Conservation (phyloP, 2,329 filamentous ascomycete species). For the Alternaria sp. region DNA sequence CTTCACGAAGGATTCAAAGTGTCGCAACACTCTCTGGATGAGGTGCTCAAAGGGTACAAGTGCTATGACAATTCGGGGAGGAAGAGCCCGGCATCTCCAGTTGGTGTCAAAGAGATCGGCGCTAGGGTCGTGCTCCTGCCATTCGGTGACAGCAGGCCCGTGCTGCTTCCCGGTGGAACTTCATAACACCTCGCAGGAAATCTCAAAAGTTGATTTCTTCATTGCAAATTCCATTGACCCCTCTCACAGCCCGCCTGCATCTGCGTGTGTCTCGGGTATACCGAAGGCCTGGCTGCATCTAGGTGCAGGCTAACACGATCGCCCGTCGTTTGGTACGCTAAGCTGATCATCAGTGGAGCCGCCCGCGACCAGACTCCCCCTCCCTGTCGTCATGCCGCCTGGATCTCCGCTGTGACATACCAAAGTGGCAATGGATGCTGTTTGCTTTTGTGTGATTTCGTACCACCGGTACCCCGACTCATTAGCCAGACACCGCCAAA, state of each 20-base stretch:
- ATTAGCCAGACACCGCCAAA: not conserved
- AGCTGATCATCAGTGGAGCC: conserved; percentile 28
- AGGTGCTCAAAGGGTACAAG: not conserved
- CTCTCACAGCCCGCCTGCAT: not conserved
- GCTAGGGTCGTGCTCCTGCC: conserved; percentile 19
- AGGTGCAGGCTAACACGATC: conserved; percentile 6
- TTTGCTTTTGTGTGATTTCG: not conserved
- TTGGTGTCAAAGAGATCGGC: conserved; percentile 14
- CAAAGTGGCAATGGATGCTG: not conserved
- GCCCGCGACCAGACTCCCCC: conserved; percentile 9
- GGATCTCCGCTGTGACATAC: conserved; percentile 15
- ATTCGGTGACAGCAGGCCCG: conserved; percentile 2
- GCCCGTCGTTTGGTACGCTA: conserved; percentile 17
- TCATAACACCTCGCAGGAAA: not conserved
- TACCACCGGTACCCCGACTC: not conserved
- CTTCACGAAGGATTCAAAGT: not conserved
- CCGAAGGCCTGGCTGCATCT: conserved; percentile 10
- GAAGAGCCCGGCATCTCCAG: not conserved
- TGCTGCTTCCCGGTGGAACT: conserved; percentile 7
- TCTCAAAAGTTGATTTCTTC: not conserved
- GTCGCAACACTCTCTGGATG: not conserved
- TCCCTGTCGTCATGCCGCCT: conserved; percentile 32
- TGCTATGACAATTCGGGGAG: not conserved
- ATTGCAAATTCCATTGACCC: not conserved
- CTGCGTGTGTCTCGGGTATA: conserved; percentile 6